Evolutionary conservation across 2,329 filamentous ascomycete genomes (phyloP), one percentile per base, ranked within the genome.

Genomic region (Aspergillus proliferans): DNA sequence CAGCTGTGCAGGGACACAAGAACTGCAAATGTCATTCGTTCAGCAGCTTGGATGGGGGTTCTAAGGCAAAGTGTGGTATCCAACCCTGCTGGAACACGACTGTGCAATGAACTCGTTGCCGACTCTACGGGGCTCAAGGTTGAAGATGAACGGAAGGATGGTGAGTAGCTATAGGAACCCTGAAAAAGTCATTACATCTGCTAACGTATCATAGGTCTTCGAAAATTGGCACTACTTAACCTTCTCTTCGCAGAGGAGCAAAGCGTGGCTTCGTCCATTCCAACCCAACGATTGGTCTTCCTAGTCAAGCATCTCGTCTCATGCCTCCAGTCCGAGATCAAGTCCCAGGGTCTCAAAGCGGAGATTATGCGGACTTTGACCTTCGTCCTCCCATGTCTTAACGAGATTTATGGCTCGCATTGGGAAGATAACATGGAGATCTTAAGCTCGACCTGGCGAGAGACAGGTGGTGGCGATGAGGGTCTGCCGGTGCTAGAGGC

Each of bases 321-420:
- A 7, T 91, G 87, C 81, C 71, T 91, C 0, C 78, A 84, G 12
- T 74, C 83, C 58, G 76, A 75, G 52, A 61, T 88, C 47, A 71
- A 80, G 66, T 54, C 55, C 26, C 48, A 62, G 10, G 60, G 56
- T 7, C 46, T 71, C 38, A 64, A 60, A 49, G 62, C 71, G 1
- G 71, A 75, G 52, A 65, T 69, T 1, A 54, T 73, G 39, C 71
- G 69, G 51, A 65, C 71, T 5, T 58, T 85, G 44, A 64, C 68
- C 2, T 70, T 74, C 3, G 71, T 95, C 3, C 68, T 96, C 0
- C 87, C 88, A 2, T 80, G 79, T 38, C 85, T 96, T 58, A 80
- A 82, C 50, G 86, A 90, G 43, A 83, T 95, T 1, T 96, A 95
- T 59, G 93, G 92, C 0, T 82, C 87, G 0, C 88, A 95, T 62